Base-by-base conservation (phyloP, 495 filamentous ascomycete species). In the Penicillium pulvis region DNA sequence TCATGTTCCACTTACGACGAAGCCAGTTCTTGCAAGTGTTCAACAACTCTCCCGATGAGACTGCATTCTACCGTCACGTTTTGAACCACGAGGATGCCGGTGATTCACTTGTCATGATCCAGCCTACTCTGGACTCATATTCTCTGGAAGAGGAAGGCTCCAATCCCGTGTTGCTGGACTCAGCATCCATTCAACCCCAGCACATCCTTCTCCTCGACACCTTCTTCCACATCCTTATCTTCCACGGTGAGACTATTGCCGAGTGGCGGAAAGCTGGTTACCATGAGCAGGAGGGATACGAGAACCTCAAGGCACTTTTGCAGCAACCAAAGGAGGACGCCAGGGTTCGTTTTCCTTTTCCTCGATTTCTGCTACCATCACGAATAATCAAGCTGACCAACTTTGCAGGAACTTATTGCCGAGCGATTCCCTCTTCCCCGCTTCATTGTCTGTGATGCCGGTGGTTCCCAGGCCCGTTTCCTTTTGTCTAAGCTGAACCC, bases 211-310 rank as follows among this genome's bases (percentile, higher is more conserved):
- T 99, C 12, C 86, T 99, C 39, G 95, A 99, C 66, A 97, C 93
- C 16, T 99, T 98, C 80, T 99, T 99, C 87, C 95, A 98, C 71
- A 98, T 99, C 59, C 86, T 99, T 51, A 99, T 99, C 61, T 98
- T 97, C 84, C 90, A 98, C 68, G 95, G 95, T 49, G 94, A 98
- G 78, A 98, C 93, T 4, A 89, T 98, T 70, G 95, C 95, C 1
- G 92, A 97, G 69, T 99, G 95, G 95, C 88, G 92, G 64, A 98
- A 99, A 75, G 92, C 92, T 16, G 95, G 95, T 3, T 99, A 98
- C 65, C 95, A 99, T 56, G 93, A 98, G 2, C 93, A 97, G 73
- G 94, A 98, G 65, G 95, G 93, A 43, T 99, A 99, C 65, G 95
- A 97, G 71, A 98, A 97, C 74, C 93, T 99, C 74, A 91, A 88